A percentile compares a stretch with the other conserved stretches of the same genome.
Conservation (phyloP, 228 moss, liverwort and hornwort genomes). For the Sphagnum magellanicum region DNA sequence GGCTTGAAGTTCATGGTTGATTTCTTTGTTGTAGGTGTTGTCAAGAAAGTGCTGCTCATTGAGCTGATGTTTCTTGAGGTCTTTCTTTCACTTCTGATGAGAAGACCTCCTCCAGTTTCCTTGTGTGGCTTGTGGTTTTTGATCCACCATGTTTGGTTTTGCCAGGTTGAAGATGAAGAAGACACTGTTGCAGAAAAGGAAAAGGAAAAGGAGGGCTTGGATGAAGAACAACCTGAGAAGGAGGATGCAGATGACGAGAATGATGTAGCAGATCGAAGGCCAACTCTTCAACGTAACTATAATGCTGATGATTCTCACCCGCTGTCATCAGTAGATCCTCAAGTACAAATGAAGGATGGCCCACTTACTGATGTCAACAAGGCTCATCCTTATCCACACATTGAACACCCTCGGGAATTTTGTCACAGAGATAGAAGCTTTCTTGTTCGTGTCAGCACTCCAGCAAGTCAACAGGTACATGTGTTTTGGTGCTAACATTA, state of each 20-base stretch:
- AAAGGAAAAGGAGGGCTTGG: constrained; percentile 47
- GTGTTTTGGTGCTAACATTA: background rate
- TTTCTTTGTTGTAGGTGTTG: background rate
- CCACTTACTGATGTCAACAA: constrained; percentile 17
- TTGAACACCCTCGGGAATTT: constrained; percentile 28
- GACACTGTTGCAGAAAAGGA: constrained; percentile 49
- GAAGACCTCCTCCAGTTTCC: background rate
- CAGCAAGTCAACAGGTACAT: constrained; percentile 47
- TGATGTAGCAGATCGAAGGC: constrained; percentile 56
- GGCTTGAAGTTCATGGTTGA: background rate
- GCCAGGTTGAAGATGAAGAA: constrained; percentile 68
- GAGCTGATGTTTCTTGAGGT: background rate
- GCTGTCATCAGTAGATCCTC: constrained; percentile 32
- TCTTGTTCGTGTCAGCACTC: constrained; percentile 52
- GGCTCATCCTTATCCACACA: constrained; percentile 31
- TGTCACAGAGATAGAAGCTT: constrained; percentile 56
- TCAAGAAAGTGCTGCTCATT: too few relatives aligned
- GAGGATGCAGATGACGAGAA: constrained; percentile 59
- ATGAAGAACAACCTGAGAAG: constrained; percentile 48
- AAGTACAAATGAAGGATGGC: constrained; percentile 25
- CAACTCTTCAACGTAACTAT: constrained; percentile 60
- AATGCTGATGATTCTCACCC: constrained; percentile 37
- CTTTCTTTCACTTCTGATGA: background rate
- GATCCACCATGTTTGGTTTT: too few relatives aligned
- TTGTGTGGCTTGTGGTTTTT: background rate